Evolutionary conservation across 768 basidiomycete species (phyloP), one percentile per base, ranked within the genome.

Genomic region (Phaeotremella fagi): DNA sequence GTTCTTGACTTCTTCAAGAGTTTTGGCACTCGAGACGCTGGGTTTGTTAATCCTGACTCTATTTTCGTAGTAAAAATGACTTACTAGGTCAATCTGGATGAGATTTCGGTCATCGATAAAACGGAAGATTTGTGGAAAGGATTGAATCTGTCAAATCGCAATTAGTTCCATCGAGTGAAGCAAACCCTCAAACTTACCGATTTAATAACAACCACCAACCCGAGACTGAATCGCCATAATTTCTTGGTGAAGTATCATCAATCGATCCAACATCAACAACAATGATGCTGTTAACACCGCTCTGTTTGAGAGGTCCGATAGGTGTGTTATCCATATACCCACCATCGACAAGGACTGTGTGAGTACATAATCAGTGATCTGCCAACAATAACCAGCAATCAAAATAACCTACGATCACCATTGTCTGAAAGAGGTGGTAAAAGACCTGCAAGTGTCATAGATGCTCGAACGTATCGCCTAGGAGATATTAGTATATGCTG

Each of bases 141-240:
- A 51, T 76, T 76, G 52, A 71, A 67, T 14, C 70, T 69, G 45
- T n/a, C 16, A 37, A 5, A 44, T 24, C 29, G 31, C 14, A 24
- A 36, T 4, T n/a, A n/a, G n/a, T n/a, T n/a, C n/a, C n/a, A n/a
- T n/a, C n/a, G n/a, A n/a, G n/a, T n/a, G 20, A 1, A 33, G 12
- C 24, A 23, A 41, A 6, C n/a, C 24, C 35, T 27, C 18, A 2
- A 25, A 50, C 67, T 38, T 84, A 97, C 46, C 90, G 79, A 72
- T 95, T 97, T 55, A 98, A 70, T 47, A 98, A 77, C 16, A 98
- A 80, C 88, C 90, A 97, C 85, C 88, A 95, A 25, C 95, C 95
- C 2, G 91, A 95, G 2, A 99, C 80, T 0, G 88, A 85, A 65
- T 99, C 95, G 4, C 95, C 91, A 74, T 92, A 95, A 62, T 87